Base-by-base conservation (phyloP, 2,329 filamentous ascomycete genomes). In the Biscogniauxia sp. region DNA sequence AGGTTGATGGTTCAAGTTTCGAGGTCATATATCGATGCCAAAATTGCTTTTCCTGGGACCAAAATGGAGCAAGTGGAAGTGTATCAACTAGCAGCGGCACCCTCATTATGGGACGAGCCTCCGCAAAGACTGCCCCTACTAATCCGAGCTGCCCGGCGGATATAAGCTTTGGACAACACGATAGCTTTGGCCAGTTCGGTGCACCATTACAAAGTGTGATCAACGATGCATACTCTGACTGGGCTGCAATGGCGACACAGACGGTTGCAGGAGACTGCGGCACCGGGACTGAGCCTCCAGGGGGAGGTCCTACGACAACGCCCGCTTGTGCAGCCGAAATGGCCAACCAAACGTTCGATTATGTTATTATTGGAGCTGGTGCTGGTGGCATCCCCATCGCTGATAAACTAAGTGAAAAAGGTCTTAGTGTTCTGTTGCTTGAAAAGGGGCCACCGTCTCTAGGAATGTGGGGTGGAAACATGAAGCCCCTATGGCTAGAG, bases 21-120 rank as follows among this genome's bases (percentile, higher is more conserved):
- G 83, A 84, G 59, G 69, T 89, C 55, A 80, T 89, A 25, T 91
- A 88, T 75, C 81, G 85, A 54, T 91, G 88, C 74, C 72, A 86
- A 66, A 80, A 79, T 63, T 87, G 84, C 70, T 79, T 84, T 56
- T 70, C 78, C 1, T 87, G 84, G 81, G 75, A 82, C 65, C 77
- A 84, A 26, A 76, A 81, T n/a, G 81, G 80, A 17, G 74, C 75
- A 51, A 75, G 70, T 1, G 77, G 77, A 1, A 75, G 74, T 8
- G 77, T 80, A 1, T 74, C 75, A 3, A 85, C 83, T 13, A 80
- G 71, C 50, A 67, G 67, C 0, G 79, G 79, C 1, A 66, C 71
- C 25, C 73, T 83, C 13, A 72, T 85, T 53, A 73, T 88, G 20
- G 86, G 85, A 20, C 86, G 82, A 74, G 85, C 84, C 11, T 78